These are phyloP conservation scores for Colletotrichum spaethianum DNA, from an alignment of 2,329 filamentous ascomycete species.

Conservation along the genomic window DNA sequence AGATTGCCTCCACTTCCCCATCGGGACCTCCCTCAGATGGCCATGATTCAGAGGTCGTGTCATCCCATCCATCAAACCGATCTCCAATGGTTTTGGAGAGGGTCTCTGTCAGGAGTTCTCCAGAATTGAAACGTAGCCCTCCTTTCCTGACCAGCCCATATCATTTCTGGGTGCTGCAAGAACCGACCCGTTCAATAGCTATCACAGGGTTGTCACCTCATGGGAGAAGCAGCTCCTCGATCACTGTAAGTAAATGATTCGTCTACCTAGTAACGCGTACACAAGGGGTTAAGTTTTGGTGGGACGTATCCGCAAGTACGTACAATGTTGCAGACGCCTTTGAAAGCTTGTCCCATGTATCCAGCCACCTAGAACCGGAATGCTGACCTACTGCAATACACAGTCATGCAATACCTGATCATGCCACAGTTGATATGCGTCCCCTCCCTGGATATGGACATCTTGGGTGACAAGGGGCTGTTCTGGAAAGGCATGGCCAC, in stretches of 20 bases:
- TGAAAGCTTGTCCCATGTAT: background rate
- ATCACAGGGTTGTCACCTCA: constrained; percentile 8
- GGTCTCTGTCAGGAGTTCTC: background rate
- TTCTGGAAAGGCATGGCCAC: constrained; percentile 37
- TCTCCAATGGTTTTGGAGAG: no score
- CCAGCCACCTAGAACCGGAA: background rate
- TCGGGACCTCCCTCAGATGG: no score
- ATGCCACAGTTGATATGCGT: constrained; percentile 25
- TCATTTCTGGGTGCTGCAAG: constrained; percentile 23
- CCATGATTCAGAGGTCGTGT: background rate
- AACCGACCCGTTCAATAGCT: constrained; percentile 39
- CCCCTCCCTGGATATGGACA: constrained; percentile 9
- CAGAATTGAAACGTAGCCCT: background rate
- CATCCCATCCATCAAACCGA: background rate
- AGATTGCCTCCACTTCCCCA: constrained; percentile 13
- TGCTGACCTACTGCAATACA: background rate
- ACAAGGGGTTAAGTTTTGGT: background rate
- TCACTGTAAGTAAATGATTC: constrained; percentile 36
- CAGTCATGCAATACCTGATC: constrained; percentile 18
- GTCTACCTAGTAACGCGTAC: background rate
- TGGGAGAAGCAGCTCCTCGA: constrained; percentile 40
- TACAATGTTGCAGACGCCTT: background rate
- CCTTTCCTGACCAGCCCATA: background rate
- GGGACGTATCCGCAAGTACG: background rate
- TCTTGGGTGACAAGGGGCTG: constrained; percentile 7